Evolutionary conservation across 371 early-diverging fungal species (phyloP).

Genomic region (Mortierella sp.): DNA sequence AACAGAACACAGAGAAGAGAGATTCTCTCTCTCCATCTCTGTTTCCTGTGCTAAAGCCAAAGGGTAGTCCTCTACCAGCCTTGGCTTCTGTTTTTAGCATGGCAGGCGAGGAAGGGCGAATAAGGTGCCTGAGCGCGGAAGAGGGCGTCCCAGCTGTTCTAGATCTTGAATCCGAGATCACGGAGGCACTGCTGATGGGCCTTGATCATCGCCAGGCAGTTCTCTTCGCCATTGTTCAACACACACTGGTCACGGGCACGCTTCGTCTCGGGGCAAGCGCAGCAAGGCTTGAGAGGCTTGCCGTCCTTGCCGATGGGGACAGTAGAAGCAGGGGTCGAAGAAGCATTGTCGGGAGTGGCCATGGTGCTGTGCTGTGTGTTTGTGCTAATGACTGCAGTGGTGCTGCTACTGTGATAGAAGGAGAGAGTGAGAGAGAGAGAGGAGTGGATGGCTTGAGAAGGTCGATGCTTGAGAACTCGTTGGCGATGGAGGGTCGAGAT

Average conservation of each 20-base stretch:
- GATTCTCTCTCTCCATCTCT: too few relatives aligned
- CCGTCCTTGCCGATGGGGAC: slow-evolving; percentile 59
- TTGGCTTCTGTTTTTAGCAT: too few relatives aligned
- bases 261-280: slow-evolving; percentile 96
- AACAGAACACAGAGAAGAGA: too few relatives aligned
- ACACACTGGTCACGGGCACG: slow-evolving; percentile 91
- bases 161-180: slow-evolving; percentile 92
- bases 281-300: slow-evolving; percentile 91
- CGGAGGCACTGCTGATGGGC: slow-evolving; percentile 94
- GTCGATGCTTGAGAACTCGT: too few relatives aligned
- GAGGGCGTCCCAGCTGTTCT: slow-evolving; percentile 16
- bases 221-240: slow-evolving; percentile 86
- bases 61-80: too few relatives aligned
- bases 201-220: slow-evolving; percentile 88
- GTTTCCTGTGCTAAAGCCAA: too few relatives aligned
- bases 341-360: slow-evolving; percentile 5
- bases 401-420: too few relatives aligned
- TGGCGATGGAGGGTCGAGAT: too few relatives aligned
- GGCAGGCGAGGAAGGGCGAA: too few relatives aligned
- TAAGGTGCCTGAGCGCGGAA: neutral
- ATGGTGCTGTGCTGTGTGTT: slow-evolving; percentile 5
- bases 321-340: slow-evolving; percentile 20
- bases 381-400: too few relatives aligned
- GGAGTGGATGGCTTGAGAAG: too few relatives aligned
- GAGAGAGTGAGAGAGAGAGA: too few relatives aligned